Conservation (phyloP, 768 basidiomycete genomes). For the Antrodiella citrinella region DNA sequence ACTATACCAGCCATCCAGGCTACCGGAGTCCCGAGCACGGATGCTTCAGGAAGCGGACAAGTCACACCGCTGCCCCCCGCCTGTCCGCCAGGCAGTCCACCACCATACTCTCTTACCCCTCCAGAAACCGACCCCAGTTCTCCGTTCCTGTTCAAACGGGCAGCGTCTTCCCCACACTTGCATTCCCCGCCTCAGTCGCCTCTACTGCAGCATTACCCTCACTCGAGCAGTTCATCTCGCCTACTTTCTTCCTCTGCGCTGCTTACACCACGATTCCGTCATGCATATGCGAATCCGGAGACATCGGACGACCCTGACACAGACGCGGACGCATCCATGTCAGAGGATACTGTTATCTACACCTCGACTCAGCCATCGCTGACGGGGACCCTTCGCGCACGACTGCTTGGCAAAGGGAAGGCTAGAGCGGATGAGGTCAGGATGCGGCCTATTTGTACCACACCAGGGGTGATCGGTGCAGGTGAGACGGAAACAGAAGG, state of each 20-base stretch:
- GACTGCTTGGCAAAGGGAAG: slow-evolving; percentile 18
- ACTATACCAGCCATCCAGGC: too few relatives aligned
- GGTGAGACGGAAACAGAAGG: slow-evolving; percentile 77
- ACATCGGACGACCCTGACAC: slow-evolving; percentile 7
- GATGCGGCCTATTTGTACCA: slow-evolving; percentile 45
- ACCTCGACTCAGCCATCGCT: slow-evolving; percentile 3
- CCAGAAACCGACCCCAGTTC: slow-evolving; percentile 3
- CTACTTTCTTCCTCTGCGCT: slow-evolving; percentile 4
- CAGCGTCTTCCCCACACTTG: slow-evolving; percentile 11
- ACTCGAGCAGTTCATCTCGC: slow-evolving; percentile 2
- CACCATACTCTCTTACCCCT: slow-evolving; percentile 10
- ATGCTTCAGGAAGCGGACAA: too few relatives aligned
- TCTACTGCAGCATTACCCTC: neutral
- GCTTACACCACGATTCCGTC: neutral
- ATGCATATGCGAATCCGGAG: neutral
- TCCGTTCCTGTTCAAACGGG: slow-evolving; percentile 5
- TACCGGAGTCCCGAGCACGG: too few relatives aligned
- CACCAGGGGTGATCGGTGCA: slow-evolving; percentile 49
- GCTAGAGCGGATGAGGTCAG: slow-evolving; percentile 14
- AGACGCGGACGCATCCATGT: neutral
- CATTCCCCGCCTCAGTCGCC: slow-evolving; percentile 7
- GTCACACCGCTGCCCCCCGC: too few relatives aligned
- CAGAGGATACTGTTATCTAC: slow-evolving; percentile 12
- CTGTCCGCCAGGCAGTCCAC: slow-evolving; percentile 12
- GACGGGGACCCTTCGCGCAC: slow-evolving; percentile 12